A percentile compares a stretch with the other conserved stretches of the same genome.
These are phyloP conservation scores for Cryptomeria japonica DNA, from an alignment of 75 land plant species.

Conservation along the genomic window DNA sequence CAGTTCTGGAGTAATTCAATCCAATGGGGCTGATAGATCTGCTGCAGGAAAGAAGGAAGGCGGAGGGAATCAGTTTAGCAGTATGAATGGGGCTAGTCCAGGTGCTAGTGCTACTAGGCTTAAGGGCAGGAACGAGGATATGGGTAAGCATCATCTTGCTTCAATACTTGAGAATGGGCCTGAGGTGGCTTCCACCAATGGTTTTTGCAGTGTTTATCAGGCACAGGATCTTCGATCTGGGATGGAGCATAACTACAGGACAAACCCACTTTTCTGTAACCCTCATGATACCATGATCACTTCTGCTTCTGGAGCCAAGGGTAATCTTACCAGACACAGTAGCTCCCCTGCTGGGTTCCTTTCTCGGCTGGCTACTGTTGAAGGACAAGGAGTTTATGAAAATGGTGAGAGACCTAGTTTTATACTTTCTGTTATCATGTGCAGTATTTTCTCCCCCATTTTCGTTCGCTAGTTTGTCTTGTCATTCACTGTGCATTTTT, in stretches of 20 bases:
- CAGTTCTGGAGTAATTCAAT: slow-evolving; percentile 12
- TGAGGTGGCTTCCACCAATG: not conserved
- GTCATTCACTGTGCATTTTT: not conserved
- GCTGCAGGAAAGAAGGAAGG: not conserved
- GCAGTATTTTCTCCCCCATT: not conserved
- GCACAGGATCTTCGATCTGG: slow-evolving; percentile 7
- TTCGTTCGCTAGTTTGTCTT: not conserved
- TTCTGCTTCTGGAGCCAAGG: slow-evolving; percentile 7
- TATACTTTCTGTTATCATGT: not conserved
- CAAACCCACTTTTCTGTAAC: not conserved
- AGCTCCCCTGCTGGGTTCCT: slow-evolving; percentile 9
- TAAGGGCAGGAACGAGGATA: slow-evolving; percentile 5
- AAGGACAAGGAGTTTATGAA: slow-evolving; percentile 12
- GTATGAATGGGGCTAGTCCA: slow-evolving; percentile 1
- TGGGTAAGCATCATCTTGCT: slow-evolving; percentile 8
- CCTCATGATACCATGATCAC: not conserved
- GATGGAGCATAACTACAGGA: not conserved
- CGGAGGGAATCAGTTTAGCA: not conserved
- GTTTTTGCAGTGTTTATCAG: not conserved
- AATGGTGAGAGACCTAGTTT: slow-evolving; percentile 7
- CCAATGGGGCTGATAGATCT: slow-evolving; percentile 9
- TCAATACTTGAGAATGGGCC: slow-evolving; percentile 11
- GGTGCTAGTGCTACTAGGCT: not conserved
- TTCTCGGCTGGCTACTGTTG: not conserved
- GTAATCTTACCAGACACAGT: slow-evolving; percentile 9